These are phyloP conservation scores for Polygonum maritimum DNA, from an alignment of 148 eudicot genomes.

Conservation along the genomic window DNA sequence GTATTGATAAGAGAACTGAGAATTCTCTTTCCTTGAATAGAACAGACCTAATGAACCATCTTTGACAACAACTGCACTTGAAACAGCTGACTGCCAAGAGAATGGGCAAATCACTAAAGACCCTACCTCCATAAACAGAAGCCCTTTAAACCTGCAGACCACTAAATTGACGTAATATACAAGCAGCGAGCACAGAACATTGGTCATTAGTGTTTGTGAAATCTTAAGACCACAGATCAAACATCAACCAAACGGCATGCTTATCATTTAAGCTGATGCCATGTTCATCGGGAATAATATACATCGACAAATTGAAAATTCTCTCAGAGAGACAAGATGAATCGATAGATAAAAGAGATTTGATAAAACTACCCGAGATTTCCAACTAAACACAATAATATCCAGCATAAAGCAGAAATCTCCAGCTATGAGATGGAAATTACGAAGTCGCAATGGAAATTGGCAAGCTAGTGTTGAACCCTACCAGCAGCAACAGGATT, in stretches of 20 bases:
- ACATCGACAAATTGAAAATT: background rate
- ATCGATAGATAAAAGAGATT: background rate
- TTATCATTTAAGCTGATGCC: background rate
- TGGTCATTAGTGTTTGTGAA: background rate
- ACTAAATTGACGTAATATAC: background rate
- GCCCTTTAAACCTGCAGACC: background rate
- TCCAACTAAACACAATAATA: background rate
- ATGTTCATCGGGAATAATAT: background rate
- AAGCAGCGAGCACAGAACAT: background rate
- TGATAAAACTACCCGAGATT: background rate
- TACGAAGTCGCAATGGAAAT: background rate
- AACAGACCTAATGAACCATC: background rate
- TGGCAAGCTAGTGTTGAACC: background rate
- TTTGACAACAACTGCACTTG: background rate
- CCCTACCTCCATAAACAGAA: background rate
- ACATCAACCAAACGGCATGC: background rate
- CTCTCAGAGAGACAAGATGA: background rate
- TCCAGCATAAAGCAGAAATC: background rate
- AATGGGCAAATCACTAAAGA: background rate
- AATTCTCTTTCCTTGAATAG: background rate
- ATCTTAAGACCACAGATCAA: background rate
- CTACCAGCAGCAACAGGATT: background rate
- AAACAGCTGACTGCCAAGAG: background rate
- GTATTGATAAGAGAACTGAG: background rate
- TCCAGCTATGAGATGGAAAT: background rate